Evolutionary conservation across 805 yeast genomes (phyloP), one percentile per base, ranked within the genome.

Genomic region (Brettanomyces anomalus): DNA sequence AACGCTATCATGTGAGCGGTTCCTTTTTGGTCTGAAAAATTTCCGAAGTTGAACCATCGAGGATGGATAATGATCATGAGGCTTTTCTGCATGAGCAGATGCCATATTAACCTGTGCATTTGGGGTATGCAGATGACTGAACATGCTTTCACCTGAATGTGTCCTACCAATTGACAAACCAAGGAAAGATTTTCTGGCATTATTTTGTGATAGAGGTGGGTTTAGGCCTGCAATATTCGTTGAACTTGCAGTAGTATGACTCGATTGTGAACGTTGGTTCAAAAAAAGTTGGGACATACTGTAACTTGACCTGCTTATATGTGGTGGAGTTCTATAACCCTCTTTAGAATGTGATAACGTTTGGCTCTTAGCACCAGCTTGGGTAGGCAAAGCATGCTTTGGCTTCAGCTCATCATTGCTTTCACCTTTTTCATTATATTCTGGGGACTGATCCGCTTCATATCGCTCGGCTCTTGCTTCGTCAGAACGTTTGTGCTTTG

Each of bases 41-140:
- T 85, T 70, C 55, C 81, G 82, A 59, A 82, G 64, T 50, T 81
- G 88, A 19, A 74, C 80, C 85, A 81, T 81, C 19, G 86, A 52
- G 41, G 16, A 30, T 4, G 41, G 33, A 33, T 39, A 30, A 19
- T 31, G 41, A 15, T n/a, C 35, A 19, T 14, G 35, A 6, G 41
- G 41, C 18, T 36, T 31, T 15, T 39, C 41, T 5, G 41, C 41
- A 16, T 31, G 36, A 14, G 20, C 41, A 11, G 41, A 31, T 17
- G 41, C 33, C 36, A 30, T 39, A 30, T 39, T 39, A 14, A 39
- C 18, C 17, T 28, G 30, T 19, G 41, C 26, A n/a, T 16, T 21
- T 5, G 41, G 36, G 8, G 18, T 11, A 24, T 30, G 43, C 21
- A 40, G 44, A 16, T 43, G 43, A 30, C 39, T 39, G 10, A 33